Percentiles rank a stretch among this genome's conserved stretches.
Evolutionary conservation across 129 eudicot genomes (phyloP).

Genomic region (Erigeron canadensis): DNA sequence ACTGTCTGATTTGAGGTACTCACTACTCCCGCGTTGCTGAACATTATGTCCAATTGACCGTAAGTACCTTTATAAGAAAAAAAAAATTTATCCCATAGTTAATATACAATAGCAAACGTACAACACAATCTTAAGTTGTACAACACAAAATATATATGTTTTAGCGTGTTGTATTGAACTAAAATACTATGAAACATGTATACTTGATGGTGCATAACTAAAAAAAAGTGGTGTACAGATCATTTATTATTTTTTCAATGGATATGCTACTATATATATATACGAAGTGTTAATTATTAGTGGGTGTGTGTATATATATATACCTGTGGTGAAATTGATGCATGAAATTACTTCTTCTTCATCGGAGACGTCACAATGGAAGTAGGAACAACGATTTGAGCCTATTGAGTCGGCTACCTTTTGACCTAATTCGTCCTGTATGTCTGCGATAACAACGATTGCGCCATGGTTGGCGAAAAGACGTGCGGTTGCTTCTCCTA

Average conservation of each 20-base stretch:
- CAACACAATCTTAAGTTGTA: no score
- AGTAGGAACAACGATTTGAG: constrained; percentile 20
- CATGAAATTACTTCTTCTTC: constrained; percentile 36
- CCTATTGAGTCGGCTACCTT: constrained; percentile 36
- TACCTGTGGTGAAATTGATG: constrained; percentile 23
- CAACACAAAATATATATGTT: no score
- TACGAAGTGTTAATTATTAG: no score
- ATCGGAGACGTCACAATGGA: constrained; percentile 44
- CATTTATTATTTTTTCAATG: no score
- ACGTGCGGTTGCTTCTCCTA: constrained; percentile 52
- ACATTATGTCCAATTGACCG: constrained; percentile 50
- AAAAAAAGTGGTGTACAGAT: no score
- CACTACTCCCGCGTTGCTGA: constrained; percentile 45
- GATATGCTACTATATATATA: no score
- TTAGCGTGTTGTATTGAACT: no score
- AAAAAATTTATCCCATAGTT: no score
- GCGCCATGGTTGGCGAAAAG: constrained; percentile 45
- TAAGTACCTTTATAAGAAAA: not conserved
- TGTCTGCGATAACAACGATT: constrained; percentile 40
- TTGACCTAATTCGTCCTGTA: constrained; percentile 39
- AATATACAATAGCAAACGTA: no score
- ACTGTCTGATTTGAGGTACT: constrained; percentile 22
- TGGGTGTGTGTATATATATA: no score
- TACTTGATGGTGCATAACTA: no score
- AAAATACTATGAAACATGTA: no score